phyloP scores from a whole-genome alignment of 176 grass and related monocot genomes.

The Echinochloa phyllopogon region DNA sequence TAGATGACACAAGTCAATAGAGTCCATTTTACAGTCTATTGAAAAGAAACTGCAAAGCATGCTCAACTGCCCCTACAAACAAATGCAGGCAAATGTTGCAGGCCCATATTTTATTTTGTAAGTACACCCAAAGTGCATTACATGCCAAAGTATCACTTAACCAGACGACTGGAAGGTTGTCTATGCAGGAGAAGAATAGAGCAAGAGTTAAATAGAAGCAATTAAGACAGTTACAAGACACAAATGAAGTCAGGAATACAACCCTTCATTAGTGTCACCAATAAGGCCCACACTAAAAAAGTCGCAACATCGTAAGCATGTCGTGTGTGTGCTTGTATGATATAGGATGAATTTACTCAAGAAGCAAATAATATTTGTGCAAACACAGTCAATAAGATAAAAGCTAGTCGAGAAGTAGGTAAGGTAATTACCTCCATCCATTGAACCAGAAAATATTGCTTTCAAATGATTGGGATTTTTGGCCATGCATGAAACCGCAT shows the following conservation, averaged over 20 bases:
- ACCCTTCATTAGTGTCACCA: neutral
- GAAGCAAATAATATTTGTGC: neutral
- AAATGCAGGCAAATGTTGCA: neutral
- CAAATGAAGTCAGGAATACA: neutral
- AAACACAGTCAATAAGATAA: neutral
- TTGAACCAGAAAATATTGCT: conserved; percentile 95
- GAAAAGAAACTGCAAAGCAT: neutral
- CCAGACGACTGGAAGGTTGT: neutral
- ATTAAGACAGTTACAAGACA: neutral
- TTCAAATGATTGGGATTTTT: conserved; percentile 90
- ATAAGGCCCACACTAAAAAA: neutral
- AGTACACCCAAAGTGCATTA: neutral
- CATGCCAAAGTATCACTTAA: neutral
- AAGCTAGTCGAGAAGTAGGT: conserved; percentile 23
- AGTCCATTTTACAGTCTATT: neutral
- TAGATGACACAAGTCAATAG: conserved; percentile 1
- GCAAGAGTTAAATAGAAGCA: conserved; percentile 6
- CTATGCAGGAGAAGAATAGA: neutral
- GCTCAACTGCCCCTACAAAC: neutral
- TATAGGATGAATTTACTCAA: conserved; percentile 9
- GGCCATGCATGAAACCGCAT: conserved; percentile 84
- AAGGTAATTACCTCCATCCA: conserved; percentile 80
- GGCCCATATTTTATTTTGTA: neutral
- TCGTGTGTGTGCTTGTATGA: neutral
- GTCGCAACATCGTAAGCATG: neutral